Evolutionary conservation across 257 asterid genomes (phyloP).

Genomic region (Nicotiana tomentosiformis): DNA sequence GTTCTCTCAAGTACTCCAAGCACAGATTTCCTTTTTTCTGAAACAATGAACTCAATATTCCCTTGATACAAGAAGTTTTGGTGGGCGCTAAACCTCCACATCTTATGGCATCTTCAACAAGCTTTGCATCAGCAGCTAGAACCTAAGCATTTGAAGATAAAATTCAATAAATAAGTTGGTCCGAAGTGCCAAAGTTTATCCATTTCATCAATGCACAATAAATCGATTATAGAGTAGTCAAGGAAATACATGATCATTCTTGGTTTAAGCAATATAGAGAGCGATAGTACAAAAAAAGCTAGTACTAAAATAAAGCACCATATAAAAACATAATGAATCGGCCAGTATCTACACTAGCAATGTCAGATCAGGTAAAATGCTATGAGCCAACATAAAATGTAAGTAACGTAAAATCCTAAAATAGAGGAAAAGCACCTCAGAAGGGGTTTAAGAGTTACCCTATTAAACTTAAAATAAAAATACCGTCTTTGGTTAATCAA

Average conservation of each 20-base stretch:
- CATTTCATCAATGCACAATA: background rate
- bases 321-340: background rate
- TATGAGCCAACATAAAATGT: background rate
- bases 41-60: conserved; percentile 52
- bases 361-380: background rate
- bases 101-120: conserved; percentile 74
- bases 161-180: background rate
- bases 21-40: conserved; percentile 61
- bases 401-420: background rate
- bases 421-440: background rate
- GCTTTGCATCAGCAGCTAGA: conserved; percentile 56
- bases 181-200: background rate
- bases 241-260: background rate
- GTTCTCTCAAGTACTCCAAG: conserved; percentile 71
- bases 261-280: background rate
- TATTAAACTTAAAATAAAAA: background rate
- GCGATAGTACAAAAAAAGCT: background rate
- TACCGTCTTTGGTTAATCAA: background rate
- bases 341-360: background rate
- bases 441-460: background rate
- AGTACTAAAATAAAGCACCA: background rate
- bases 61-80: conserved; percentile 65
- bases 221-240: background rate
- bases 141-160: conserved; percentile 43
- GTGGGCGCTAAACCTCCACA: conserved; percentile 90